Evolutionary conservation across 2,329 filamentous ascomycete species (phyloP).

Genomic region (Alternaria viburni): DNA sequence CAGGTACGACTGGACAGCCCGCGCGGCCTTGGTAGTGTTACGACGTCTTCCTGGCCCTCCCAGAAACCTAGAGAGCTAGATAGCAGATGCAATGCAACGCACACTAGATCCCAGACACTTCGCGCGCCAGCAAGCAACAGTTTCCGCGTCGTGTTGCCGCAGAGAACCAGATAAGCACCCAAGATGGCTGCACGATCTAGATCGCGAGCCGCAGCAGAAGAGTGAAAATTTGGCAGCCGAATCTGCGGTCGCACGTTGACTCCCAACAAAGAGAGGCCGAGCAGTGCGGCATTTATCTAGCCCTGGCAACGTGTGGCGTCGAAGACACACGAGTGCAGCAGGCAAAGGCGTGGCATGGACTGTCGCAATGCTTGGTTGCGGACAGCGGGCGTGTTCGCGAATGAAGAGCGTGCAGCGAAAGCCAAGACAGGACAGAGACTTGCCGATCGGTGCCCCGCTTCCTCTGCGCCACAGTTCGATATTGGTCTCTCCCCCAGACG

Average conservation of each 20-base stretch:
- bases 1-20: neutral
- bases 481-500: conserved; percentile 30
- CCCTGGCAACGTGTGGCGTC: neutral
- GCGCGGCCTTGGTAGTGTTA: neutral
- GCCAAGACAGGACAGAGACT: conserved; percentile 10
- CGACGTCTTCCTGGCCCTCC: neutral
- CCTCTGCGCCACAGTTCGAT: conserved; percentile 35
- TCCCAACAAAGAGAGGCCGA: neutral
- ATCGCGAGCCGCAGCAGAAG: neutral
- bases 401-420: conserved; percentile 19
- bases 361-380: conserved; percentile 16
- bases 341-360: conserved; percentile 10
- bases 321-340: neutral
- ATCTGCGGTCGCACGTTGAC: neutral
- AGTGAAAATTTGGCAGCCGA: conserved; percentile 1
- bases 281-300: neutral
- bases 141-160: neutral
- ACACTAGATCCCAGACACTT: neutral
- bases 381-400: conserved; percentile 13
- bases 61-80: neutral
- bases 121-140: neutral
- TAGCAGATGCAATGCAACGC: neutral
- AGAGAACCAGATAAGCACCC: neutral
- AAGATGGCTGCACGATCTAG: neutral
- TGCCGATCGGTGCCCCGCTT: conserved; percentile 33